A percentile compares a stretch with the other conserved stretches of the same genome.
Conservation (phyloP, 2,329 filamentous ascomycete species). For the Colletotrichum viniferum region DNA sequence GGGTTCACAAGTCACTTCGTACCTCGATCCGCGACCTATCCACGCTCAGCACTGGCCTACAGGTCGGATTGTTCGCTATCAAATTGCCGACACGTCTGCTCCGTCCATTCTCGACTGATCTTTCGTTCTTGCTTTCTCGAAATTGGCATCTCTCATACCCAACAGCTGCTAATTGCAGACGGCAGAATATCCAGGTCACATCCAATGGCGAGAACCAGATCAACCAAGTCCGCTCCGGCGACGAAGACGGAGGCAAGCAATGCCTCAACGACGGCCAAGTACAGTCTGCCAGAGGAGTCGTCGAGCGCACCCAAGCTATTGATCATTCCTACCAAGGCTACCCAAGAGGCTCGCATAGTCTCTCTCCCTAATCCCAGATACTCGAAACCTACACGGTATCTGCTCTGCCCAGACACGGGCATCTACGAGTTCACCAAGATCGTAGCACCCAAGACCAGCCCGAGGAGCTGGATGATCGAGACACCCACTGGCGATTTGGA, state of each 20-base stretch:
- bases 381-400: slow-evolving; percentile 59
- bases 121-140: neutral
- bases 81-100: neutral
- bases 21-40: neutral
- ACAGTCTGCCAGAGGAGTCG: slow-evolving; percentile 43
- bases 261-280: slow-evolving; percentile 35
- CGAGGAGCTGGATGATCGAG: slow-evolving; percentile 68
- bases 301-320: slow-evolving; percentile 59
- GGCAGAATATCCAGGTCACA: neutral
- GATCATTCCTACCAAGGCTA: slow-evolving; percentile 62
- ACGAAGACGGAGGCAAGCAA: slow-evolving; percentile 33
- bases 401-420: slow-evolving; percentile 65
- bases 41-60: neutral
- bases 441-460: slow-evolving; percentile 53
- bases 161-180: neutral
- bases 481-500: slow-evolving; percentile 23
- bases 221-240: slow-evolving; percentile 38
- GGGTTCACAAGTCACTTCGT: neutral
- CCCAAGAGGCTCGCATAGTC: slow-evolving; percentile 60
- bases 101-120: neutral
- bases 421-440: slow-evolving; percentile 70
- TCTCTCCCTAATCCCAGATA: slow-evolving; percentile 65
- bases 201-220: slow-evolving; percentile 56
- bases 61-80: neutral
- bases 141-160: neutral